Base-by-base conservation (phyloP, 2,329 filamentous ascomycete genomes). In the Cryphonectria nitschkei region DNA sequence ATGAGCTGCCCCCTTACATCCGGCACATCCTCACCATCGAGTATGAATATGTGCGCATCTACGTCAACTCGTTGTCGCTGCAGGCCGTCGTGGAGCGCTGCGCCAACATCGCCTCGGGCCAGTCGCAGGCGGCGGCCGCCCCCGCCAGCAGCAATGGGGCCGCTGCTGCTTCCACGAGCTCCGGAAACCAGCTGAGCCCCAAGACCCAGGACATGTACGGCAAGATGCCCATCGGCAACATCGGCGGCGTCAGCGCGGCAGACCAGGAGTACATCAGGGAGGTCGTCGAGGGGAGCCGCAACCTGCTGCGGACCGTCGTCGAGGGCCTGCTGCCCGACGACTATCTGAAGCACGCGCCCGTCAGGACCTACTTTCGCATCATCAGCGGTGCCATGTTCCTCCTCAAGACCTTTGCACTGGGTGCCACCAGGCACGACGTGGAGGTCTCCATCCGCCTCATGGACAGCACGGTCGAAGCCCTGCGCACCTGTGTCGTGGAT, bases 11-110 rank as follows among this genome's bases (percentile, higher is more conserved):
- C 2, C 87, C 84, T 32, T 91, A 87, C 73, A 90, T 90, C 74
- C 83, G 87, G 41, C 90, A 94, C 78, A 95, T 98, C 71, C 85
- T 99, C 41, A 92, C 90, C 9, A 98, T 98, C 74, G 96, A 99
- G 82, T 98, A 96, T 77, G 94, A 98, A 77, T 98, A 98, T 78
- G 94, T 95, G 37, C 89, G 95, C 76, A 92, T 98, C 66, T 98
- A 98, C 78, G 88, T 98, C 82, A 98, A 98, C 80, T 97, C 95
- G 0, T 85, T 99, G 1, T 95, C 95, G 2, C 84, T 99, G 1
- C 96, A 99, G 81, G 96, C 96, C 32, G 94, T 98, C 3, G 94
- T 98, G 7, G 95, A 98, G 81, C 89, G 95, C 72, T 97, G 93
- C 81, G 95, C 94, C 8, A 94, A 88, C 72, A 92, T 95, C 74